A percentile compares a stretch with the other conserved stretches of the same genome.
Conservation (phyloP, 768 basidiomycete genomes). For the Podaxis rugospora region DNA sequence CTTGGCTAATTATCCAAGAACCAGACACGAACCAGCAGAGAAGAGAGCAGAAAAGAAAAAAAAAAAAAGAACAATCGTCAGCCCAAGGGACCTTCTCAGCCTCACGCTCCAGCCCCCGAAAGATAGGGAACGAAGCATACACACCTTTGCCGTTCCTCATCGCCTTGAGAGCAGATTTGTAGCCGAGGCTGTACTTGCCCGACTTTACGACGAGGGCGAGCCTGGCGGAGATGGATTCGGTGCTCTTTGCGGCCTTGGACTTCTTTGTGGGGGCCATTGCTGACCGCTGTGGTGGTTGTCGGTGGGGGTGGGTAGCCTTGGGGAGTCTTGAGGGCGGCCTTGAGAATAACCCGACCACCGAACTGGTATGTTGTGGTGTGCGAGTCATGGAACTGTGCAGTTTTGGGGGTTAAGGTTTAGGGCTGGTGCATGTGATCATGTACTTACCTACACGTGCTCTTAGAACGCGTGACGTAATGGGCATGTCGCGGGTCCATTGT, state of each 20-base stretch:
- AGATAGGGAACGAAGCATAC: constrained; percentile 38
- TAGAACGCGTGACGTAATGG: not conserved
- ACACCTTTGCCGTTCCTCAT: constrained; percentile 98
- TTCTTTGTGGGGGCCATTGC: constrained; percentile 94
- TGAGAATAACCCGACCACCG: not conserved
- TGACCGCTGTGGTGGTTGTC: constrained; percentile 23
- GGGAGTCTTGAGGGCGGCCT: constrained; percentile 13
- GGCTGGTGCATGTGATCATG: not conserved
- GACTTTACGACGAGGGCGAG: constrained; percentile 98
- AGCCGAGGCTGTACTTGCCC: constrained; percentile 94
- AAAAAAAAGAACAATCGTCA: constrained; percentile 37
- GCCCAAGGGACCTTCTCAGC: constrained; percentile 99
- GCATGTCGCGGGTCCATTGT: not conserved
- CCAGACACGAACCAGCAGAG: not conserved
- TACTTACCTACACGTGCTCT: too few relatives aligned
- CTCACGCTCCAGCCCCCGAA: constrained; percentile 94
- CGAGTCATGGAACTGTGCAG: constrained; percentile 24
- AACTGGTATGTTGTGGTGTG: constrained; percentile 2
- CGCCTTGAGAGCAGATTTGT: constrained; percentile 98
- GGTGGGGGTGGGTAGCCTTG: constrained; percentile 11
- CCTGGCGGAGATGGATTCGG: constrained; percentile 89
- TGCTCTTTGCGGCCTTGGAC: constrained; percentile 89
- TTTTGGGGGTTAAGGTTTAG: constrained; percentile 22
- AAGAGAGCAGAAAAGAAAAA: constrained; percentile 15
- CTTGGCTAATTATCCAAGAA: constrained; percentile 60